Evolutionary conservation across 768 basidiomycete species (phyloP).

Genomic region (Psilocybe cyanescens): DNA sequence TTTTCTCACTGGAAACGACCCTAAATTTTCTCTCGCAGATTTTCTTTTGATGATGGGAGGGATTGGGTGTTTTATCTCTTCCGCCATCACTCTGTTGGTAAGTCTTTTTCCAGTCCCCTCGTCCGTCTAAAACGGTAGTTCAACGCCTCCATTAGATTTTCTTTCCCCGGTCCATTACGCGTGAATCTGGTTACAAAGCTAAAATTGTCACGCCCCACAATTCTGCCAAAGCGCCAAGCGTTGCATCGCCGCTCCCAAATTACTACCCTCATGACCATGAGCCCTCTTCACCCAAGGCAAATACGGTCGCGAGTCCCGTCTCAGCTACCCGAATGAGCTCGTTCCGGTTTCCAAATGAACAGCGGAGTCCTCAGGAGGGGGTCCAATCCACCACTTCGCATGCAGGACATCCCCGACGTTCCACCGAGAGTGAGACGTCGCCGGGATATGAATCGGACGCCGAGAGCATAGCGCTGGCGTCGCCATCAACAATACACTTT

Average conservation of each 20-base stretch:
- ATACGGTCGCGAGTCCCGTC: constrained; percentile 14
- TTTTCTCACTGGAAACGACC: constrained; percentile 4
- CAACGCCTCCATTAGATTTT: constrained; percentile 54
- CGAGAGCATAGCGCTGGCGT: constrained; percentile 22
- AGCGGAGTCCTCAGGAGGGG: constrained; percentile 13
- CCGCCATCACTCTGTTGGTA: constrained; percentile 79
- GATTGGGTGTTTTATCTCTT: constrained; percentile 79
- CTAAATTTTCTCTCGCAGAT: constrained; percentile 45
- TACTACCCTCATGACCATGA: constrained; percentile 24
- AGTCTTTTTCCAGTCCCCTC: constrained; percentile 24
- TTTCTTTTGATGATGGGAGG: constrained; percentile 72
- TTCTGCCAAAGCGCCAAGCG: constrained; percentile 30
- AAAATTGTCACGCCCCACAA: constrained; percentile 34
- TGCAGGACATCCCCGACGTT: constrained; percentile 20
- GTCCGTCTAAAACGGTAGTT: background rate
- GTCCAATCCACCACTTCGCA: constrained; percentile 12
- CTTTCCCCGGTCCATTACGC: constrained; percentile 75
- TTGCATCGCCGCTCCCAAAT: constrained; percentile 29
- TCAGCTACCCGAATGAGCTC: constrained; percentile 23
- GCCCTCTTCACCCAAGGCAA: constrained; percentile 16
- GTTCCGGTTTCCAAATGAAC: constrained; percentile 25
- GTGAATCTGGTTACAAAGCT: constrained; percentile 64
- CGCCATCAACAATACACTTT: constrained; percentile 24
- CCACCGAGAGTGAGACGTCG: constrained; percentile 34
- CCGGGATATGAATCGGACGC: constrained; percentile 45